Evolutionary conservation across 352 stramenopile genomes (phyloP), one percentile per base, ranked within the genome.

Genomic region (Plasmopara muralis): DNA sequence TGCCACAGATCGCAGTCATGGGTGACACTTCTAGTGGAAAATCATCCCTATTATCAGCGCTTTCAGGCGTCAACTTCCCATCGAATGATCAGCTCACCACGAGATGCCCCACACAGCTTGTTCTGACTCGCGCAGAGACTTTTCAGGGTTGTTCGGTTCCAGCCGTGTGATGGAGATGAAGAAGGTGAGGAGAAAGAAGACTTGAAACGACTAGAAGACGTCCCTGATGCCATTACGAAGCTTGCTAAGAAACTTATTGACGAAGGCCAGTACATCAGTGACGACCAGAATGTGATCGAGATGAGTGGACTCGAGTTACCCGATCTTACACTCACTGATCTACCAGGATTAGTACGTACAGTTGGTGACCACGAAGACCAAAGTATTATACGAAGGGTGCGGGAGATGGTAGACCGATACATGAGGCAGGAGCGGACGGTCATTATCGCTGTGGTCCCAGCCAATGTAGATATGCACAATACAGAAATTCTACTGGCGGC

Each of bases 1-100:
- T 96, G 8, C 89, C 87, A n/a, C 89, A 93, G 67, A 96, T 96
- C 57, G 82, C 74, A 13, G 89, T 96, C 30, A 89, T 96, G 76
- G 87, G 89, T 12, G 85, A 96, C 60, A 95, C 85, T 14, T 91
- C 73, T 28, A 94, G 77, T 63, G 86, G 85, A 16, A 96, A 96
- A 53, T 91, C 77, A 37, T 92, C 82, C n/a, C 70, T 95, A 8
- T 56, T 95, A 2, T 89, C 91, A 16, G 77, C 85, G 18, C 64
- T 95, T 9, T 91, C 74, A 9, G 80, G 81, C 7, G 60, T 95
- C n/a, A 72, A 80, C 29, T 95, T 95, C 62, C 83, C 86, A 34
- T 83, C 81, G 12, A 83, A 77, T 7, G 72, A 76, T 43, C 72
- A 87, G 47, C 66, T 93, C 38, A 89, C 83, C 12, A 95, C 82